A percentile compares a stretch with the other conserved stretches of the same genome.
These are phyloP conservation scores for Rhododendron vialii DNA, from an alignment of 148 eudicot genomes.

Conservation along the genomic window DNA sequence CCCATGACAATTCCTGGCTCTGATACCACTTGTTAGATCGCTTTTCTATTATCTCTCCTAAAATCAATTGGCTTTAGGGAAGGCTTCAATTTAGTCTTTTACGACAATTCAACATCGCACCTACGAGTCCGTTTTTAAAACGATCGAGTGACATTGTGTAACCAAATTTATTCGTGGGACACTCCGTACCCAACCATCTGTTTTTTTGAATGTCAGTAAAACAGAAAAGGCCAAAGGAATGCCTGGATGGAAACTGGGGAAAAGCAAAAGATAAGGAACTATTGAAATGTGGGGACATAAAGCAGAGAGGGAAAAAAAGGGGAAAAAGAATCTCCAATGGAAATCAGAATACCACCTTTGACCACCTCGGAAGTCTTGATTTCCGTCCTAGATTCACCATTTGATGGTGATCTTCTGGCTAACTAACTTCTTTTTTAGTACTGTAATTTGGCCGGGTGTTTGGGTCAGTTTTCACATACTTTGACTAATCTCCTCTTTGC, in stretches of 20 bases:
- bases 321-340: background rate
- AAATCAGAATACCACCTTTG: background rate
- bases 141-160: rapidly evolving
- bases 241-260: background rate
- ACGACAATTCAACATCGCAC: too few species aligned
- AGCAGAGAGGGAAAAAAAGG: background rate
- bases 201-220: background rate
- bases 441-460: too few species aligned
- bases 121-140: rapidly evolving
- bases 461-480: too few species aligned
- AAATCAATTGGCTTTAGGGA: too few species aligned
- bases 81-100: too few species aligned
- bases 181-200: background rate
- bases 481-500: too few species aligned
- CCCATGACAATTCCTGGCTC: too few species aligned
- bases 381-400: background rate
- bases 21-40: too few species aligned
- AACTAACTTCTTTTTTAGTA: background rate
- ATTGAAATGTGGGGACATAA: constrained; percentile 3
- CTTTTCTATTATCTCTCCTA: too few species aligned
- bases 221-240: background rate
- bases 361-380: constrained; percentile 4
- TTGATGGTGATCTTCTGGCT: background rate
- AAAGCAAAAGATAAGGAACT: background rate
- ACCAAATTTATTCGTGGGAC: too few species aligned